Evolutionary conservation across 129 eudicot genomes (phyloP).

Genomic region (Flaveria brownii): DNA sequence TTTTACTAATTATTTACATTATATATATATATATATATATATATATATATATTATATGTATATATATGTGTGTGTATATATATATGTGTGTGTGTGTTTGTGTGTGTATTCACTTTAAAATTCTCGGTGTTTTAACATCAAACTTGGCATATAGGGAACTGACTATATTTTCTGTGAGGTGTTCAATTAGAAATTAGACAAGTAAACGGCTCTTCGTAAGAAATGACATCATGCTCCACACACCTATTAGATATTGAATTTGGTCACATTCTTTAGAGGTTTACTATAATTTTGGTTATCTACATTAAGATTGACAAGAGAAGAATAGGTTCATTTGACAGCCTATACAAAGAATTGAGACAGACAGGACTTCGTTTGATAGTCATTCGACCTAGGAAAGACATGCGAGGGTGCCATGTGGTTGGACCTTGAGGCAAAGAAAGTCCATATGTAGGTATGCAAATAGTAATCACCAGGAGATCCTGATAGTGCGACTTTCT

Average conservation of each 20-base stretch:
- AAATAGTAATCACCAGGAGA: neutral
- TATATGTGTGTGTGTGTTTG: too few species aligned
- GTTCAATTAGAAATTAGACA: neutral
- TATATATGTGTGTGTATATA: too few species aligned
- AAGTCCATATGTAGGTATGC: neutral
- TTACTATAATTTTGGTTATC: neutral
- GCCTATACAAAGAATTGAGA: neutral
- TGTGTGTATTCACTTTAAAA: neutral
- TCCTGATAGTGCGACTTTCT: too few species aligned
- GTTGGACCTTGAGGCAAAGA: neutral
- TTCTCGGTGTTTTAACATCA: neutral
- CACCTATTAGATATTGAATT: neutral
- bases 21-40: neutral
- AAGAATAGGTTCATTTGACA: neutral
- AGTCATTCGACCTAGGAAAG: neutral
- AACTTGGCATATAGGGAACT: neutral
- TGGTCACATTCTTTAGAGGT: neutral
- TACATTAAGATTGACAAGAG: neutral
- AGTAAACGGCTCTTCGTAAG: neutral
- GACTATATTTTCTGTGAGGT: neutral
- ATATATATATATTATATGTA: neutral
- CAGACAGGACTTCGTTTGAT: neutral
- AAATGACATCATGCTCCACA: neutral
- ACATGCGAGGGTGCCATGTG: neutral
- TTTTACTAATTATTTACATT: slow-evolving; percentile 6